These are phyloP conservation scores for Eimeria falciformis DNA, from an alignment of 169 alveolate genomes.

Conservation along the genomic window DNA sequence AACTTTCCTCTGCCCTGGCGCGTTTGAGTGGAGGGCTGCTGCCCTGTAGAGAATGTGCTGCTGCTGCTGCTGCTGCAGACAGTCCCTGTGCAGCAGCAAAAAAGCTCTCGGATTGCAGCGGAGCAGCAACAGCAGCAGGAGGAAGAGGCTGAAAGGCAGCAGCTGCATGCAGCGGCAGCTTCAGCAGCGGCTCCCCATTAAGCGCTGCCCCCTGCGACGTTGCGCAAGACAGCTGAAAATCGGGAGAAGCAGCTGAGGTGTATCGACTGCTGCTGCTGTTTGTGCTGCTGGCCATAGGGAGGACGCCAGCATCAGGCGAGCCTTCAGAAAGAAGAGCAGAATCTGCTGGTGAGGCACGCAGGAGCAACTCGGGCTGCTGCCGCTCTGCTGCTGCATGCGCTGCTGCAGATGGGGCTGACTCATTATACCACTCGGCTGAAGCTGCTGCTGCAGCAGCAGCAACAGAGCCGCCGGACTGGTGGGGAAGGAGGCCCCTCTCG, in stretches of 20 bases:
- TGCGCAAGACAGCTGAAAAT: no score
- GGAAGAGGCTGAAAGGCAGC: constrained; percentile 43
- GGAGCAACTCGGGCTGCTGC: constrained; percentile 45
- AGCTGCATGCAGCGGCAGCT: no score
- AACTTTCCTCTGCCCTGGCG: not conserved
- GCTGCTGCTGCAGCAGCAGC: constrained; percentile 42
- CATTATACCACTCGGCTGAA: not conserved
- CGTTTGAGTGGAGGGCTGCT: constrained; percentile 44
- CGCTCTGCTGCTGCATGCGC: not conserved
- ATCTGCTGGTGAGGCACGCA: constrained; percentile 26
- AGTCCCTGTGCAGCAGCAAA: constrained; percentile 46
- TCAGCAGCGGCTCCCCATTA: no score
- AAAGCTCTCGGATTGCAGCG: constrained; percentile 34
- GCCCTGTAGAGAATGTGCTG: not conserved
- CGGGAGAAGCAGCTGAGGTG: not conserved
- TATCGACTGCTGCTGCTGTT: constrained; percentile 5
- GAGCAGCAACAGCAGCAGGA: constrained; percentile 54
- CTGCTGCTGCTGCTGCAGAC: constrained; percentile 21
- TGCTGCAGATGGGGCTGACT: not conserved
- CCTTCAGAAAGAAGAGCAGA: constrained; percentile 40
- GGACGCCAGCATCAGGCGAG: constrained; percentile 23
- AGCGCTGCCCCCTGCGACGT: no score
- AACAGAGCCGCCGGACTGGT: not conserved
- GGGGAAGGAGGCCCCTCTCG: not conserved
- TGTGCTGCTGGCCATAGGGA: not conserved